Conservation (phyloP, 495 filamentous ascomycete species). For the Hyaloscypha bicolor region DNA sequence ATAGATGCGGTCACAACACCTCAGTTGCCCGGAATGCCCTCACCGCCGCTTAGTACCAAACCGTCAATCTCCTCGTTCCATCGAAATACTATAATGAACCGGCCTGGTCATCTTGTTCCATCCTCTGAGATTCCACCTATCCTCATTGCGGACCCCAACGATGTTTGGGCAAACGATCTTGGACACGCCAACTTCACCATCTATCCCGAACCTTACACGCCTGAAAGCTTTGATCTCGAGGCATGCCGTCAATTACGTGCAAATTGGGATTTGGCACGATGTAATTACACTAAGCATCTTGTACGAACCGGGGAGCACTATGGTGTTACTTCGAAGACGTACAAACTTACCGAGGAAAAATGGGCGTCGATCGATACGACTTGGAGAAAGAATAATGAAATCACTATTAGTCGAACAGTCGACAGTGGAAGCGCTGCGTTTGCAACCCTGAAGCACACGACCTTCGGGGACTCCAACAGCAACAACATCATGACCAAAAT, state of each 20-base stretch:
- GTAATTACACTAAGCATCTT: constrained; percentile 81
- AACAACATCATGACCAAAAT: constrained; percentile 54
- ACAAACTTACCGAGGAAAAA: constrained; percentile 78
- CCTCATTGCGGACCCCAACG: constrained; percentile 62
- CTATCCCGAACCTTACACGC: constrained; percentile 76
- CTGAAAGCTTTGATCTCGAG: constrained; percentile 58
- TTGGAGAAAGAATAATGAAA: constrained; percentile 69
- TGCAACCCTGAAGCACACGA: constrained; percentile 35
- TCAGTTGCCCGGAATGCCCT: constrained; percentile 49
- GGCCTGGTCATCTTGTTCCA: constrained; percentile 30
- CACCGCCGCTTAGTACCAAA: constrained; percentile 78
- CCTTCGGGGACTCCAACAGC: constrained; percentile 24
- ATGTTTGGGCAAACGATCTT: constrained; percentile 80
- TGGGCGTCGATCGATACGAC: constrained; percentile 74
- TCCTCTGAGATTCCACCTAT: constrained; percentile 46
- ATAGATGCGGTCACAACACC: constrained; percentile 42
- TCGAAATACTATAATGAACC: constrained; percentile 40
- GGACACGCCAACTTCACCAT: constrained; percentile 95
- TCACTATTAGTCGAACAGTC: constrained; percentile 52
- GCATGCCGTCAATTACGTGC: constrained; percentile 68
- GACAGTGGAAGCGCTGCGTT: constrained; percentile 36
- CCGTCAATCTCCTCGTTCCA: constrained; percentile 79
- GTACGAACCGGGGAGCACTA: constrained; percentile 87
- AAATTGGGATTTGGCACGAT: constrained; percentile 79
- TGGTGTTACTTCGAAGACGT: constrained; percentile 80